Base-by-base conservation (phyloP, 805 yeast genomes). In the Ogataea wickerhamii region DNA sequence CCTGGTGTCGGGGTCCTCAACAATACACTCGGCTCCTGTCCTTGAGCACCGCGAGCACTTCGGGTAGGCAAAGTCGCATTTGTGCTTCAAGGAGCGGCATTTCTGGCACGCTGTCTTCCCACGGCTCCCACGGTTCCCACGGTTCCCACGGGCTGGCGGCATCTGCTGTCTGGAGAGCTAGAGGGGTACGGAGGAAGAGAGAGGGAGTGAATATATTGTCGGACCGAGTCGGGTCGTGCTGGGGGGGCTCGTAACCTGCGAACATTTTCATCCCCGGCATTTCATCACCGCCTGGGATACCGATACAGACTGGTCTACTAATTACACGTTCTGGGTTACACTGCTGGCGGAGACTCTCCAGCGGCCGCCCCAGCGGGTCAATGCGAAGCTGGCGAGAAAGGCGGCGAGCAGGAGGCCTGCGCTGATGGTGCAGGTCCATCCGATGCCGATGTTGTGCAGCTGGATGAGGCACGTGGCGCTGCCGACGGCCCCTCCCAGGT, bases 391-490 rank as follows among this genome's bases (percentile, higher is more conserved):
- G n/a, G 25, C 25, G 12, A 45, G 49, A 27, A 58, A 58, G 1
- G 74, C 78, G 8, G 56, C 4, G 64, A 67, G 58, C 18, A 73
- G 46, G 6, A 69, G 60, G 23, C 62, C 45, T 1, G 76, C 78
- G 18, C 73, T 64, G 13, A 75, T 66, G 0, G 80, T 74, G 42
- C 70, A 65, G 3, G 75, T 61, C 79, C 80, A 74, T 4, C 81
- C 82, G 29, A 76, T 64, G 0, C 82, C 82, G 29, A 77, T 74
- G 18, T 56, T 47, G 4, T 71, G 46, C 11, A 77, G 61, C 26
- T 72, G 70, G 11, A 62, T 56, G 19, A 77, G 56, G 38, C 74
- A 70, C 2, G 76, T 64, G 4, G 74, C 78, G 5, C 77, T 65
- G 1, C 74, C 73, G 6, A 76, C 55, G 1, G 76, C 78, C 11